phyloP scores from a whole-genome alignment of 208 protist genomes.

The Crithidia fasciculata region DNA sequence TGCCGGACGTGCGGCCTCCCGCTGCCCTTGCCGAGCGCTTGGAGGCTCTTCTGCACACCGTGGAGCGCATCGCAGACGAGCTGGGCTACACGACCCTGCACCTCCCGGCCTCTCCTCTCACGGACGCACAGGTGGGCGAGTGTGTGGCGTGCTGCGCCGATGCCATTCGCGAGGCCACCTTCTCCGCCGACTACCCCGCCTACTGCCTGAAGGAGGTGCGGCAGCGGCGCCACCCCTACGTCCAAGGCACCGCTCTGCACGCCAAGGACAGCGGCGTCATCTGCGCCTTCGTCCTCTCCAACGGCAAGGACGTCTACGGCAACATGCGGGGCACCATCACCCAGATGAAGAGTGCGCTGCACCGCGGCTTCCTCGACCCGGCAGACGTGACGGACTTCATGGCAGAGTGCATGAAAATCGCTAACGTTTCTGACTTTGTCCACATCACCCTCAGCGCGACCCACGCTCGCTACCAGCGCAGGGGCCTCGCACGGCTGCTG shows the following conservation, averaged over 20 bases:
- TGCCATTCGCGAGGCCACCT: conserved; percentile 72
- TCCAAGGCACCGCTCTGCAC: conserved; percentile 71
- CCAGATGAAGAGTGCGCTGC: conserved; percentile 70
- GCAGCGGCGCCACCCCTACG: conserved; percentile 54
- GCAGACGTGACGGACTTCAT: conserved; percentile 47
- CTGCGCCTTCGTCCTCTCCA: conserved; percentile 73
- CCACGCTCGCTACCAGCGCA: conserved; percentile 51
- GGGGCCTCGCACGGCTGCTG: conserved; percentile 67
- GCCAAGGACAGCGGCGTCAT: conserved; percentile 20
- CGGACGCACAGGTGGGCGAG: conserved; percentile 45
- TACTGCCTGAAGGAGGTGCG: conserved; percentile 80
- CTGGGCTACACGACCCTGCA: conserved; percentile 57
- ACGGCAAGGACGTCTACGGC: conserved; percentile 86
- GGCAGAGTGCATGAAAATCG: conserved; percentile 57
- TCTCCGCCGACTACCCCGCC: conserved; percentile 73
- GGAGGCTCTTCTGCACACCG: conserved; percentile 21
- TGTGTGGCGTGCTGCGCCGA: conserved; percentile 68
- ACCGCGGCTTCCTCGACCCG: conserved; percentile 48
- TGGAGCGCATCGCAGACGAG: conserved; percentile 35
- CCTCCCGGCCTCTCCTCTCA: conserved; percentile 50
- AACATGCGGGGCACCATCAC: conserved; percentile 77
- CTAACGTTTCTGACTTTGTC: conserved; percentile 80
- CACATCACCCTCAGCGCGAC: conserved; percentile 89
- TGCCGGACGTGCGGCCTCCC: conserved; percentile 57
- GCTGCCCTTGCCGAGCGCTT: conserved; percentile 29